A percentile compares a stretch with the other conserved stretches of the same genome.
phyloP scores from a whole-genome alignment of 768 basidiomycete species.

The Fistulinella prunicolor region DNA sequence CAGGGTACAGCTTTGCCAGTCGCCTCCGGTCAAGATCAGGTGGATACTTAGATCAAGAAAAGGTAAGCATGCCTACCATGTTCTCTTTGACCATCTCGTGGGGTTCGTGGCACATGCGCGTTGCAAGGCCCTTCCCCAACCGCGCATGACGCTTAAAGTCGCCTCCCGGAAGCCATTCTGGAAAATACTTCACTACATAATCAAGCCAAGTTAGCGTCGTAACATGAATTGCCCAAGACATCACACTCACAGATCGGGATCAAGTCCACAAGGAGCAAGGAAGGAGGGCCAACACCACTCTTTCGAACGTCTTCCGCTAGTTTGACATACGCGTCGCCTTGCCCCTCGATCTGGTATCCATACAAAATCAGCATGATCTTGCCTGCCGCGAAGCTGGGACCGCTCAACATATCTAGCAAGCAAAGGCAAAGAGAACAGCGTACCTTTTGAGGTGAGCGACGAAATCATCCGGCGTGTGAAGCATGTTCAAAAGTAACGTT shows the following conservation, averaged over 20 bases:
- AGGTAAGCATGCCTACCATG: not conserved
- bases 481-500: not conserved
- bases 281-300: not conserved
- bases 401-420: not conserved
- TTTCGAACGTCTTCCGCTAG: constrained; percentile 23
- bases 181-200: constrained; percentile 16
- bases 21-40: constrained; percentile 18
- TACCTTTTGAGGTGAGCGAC: not conserved
- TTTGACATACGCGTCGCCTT: constrained; percentile 34
- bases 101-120: constrained; percentile 10
- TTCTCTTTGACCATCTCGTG: not conserved
- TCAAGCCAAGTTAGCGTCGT: not conserved
- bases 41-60: not conserved
- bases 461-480: not conserved
- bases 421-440: not conserved
- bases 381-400: not conserved
- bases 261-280: constrained; percentile 4
- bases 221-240: not conserved
- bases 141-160: constrained; percentile 29
- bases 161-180: constrained; percentile 30
- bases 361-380: constrained; percentile 35
- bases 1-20: constrained; percentile 33
- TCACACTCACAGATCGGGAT: constrained; percentile 3
- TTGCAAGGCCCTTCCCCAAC: constrained; percentile 31
- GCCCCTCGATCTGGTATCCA: constrained; percentile 33